These are phyloP conservation scores for Anisodus tanguticus DNA, from an alignment of 257 asterid species.

Conservation along the genomic window DNA sequence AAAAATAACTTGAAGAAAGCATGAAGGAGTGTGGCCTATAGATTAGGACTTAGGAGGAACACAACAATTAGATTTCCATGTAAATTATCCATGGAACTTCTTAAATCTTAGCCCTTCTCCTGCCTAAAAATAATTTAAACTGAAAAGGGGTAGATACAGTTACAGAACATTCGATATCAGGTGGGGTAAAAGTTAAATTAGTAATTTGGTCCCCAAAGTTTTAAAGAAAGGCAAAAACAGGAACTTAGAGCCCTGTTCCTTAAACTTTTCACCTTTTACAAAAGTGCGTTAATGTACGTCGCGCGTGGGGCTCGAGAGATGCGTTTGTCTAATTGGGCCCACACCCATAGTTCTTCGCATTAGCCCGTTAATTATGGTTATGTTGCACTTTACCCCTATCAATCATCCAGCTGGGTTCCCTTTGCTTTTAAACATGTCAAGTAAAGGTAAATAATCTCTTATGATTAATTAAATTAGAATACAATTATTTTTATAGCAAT, in stretches of 20 bases:
- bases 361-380: conserved; percentile 56
- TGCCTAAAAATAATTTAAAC: neutral
- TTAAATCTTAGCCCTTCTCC: neutral
- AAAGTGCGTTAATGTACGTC: neutral
- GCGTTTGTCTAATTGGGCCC: conserved; percentile 43
- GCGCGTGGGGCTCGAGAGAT: conserved; percentile 57
- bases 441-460: neutral
- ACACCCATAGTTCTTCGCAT: neutral
- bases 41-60: no score
- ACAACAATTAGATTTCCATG: conserved; percentile 31
- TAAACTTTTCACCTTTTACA: no score
- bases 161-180: neutral
- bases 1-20: neutral
- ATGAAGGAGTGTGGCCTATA: neutral
- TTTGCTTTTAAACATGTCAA: neutral
- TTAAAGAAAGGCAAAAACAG: neutral
- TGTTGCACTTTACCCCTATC: conserved; percentile 32
- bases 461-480: no score
- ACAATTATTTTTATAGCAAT: no score
- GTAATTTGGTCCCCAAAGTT: conserved; percentile 40
- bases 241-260: neutral
- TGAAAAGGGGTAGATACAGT: neutral
- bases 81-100: no score
- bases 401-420: neutral
- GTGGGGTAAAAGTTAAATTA: conserved; percentile 9